phyloP scores from a whole-genome alignment of 2,329 filamentous ascomycete species.

The Orbilia ellipsospora region DNA sequence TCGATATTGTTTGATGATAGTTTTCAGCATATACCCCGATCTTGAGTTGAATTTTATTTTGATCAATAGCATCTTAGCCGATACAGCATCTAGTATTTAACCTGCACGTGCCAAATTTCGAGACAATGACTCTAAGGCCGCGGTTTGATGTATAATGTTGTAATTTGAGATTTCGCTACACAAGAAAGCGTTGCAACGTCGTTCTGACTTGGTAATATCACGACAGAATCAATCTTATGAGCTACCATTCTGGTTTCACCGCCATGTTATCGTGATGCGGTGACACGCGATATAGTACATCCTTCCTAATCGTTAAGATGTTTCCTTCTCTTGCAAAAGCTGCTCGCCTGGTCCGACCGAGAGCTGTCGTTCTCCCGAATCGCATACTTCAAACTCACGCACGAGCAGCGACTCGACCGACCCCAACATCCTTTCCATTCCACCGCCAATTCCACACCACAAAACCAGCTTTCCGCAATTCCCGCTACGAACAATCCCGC shows the following conservation, averaged over 20 bases:
- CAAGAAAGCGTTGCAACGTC: no score
- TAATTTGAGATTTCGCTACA: no score
- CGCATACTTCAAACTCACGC: conserved; percentile 2
- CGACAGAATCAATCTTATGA: no score
- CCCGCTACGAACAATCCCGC: conserved; percentile 35
- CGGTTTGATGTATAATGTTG: no score
- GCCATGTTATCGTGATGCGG: conserved; percentile 13
- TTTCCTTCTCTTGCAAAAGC: conserved; percentile 9
- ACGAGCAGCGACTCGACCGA: background rate
- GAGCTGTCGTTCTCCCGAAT: background rate
- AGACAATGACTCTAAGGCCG: no score
- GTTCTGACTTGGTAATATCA: no score
- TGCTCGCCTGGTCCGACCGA: conserved; percentile 4
- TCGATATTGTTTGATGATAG: conserved; percentile 2
- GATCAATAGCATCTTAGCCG: no score
- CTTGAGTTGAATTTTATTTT: no score
- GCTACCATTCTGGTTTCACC: background rate
- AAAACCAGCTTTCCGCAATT: background rate
- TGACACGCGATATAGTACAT: background rate
- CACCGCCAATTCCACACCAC: conserved; percentile 34
- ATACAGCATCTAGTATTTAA: no score
- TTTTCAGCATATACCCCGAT: no score
- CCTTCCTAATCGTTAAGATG: background rate
- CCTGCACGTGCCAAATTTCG: no score
- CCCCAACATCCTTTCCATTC: background rate